Evolutionary conservation across 768 basidiomycete genomes (phyloP).

Genomic region (Kwoniella dendrophila): DNA sequence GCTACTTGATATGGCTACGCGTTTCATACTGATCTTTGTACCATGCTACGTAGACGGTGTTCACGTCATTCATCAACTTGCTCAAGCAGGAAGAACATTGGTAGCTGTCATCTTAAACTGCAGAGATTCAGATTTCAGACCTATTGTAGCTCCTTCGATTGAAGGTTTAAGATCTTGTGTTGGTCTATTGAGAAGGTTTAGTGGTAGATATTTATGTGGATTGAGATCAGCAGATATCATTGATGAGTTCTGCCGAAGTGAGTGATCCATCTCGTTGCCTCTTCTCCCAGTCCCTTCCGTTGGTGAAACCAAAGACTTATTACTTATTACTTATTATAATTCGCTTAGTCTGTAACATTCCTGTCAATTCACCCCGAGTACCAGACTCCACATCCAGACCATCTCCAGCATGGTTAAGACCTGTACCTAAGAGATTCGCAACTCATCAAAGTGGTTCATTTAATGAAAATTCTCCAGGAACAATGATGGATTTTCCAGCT

Average conservation of each 20-base stretch:
- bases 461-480: slow-evolving; percentile 12
- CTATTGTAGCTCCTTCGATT: slow-evolving; percentile 76
- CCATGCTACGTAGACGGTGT: slow-evolving; percentile 69
- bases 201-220: slow-evolving; percentile 88
- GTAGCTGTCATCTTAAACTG: slow-evolving; percentile 85
- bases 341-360: slow-evolving; percentile 71
- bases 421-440: slow-evolving; percentile 67
- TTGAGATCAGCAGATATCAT: slow-evolving; percentile 86
- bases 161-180: slow-evolving; percentile 87
- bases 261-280: slow-evolving; percentile 55
- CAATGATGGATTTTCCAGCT: slow-evolving; percentile 27
- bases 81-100: slow-evolving; percentile 87
- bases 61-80: slow-evolving; percentile 92
- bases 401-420: slow-evolving; percentile 81
- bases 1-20: too few relatives aligned
- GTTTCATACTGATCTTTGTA: slow-evolving; percentile 15
- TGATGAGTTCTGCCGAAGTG: slow-evolving; percentile 86
- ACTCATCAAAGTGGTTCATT: slow-evolving; percentile 30
- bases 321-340: slow-evolving; percentile 39
- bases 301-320: slow-evolving; percentile 16
- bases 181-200: slow-evolving; percentile 81
- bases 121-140: slow-evolving; percentile 74
- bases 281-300: not conserved
- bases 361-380: slow-evolving; percentile 67
- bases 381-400: slow-evolving; percentile 60